phyloP scores from a whole-genome alignment of 768 basidiomycete species.

The Boletus sp. region DNA sequence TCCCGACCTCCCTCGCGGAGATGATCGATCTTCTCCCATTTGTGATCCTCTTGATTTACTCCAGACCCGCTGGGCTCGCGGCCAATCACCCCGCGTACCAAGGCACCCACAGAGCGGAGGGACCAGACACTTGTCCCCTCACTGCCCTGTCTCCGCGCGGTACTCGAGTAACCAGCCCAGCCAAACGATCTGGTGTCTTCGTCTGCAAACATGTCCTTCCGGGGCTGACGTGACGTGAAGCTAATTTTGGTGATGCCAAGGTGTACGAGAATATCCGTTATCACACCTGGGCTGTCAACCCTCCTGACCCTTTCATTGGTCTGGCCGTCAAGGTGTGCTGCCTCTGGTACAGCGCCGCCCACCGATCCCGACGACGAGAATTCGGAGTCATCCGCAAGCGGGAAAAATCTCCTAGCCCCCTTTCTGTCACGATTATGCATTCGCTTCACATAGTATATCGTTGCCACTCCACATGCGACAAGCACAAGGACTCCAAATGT shows the following conservation, averaged over 20 bases:
- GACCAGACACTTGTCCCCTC: constrained; percentile 52
- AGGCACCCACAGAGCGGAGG: constrained; percentile 38
- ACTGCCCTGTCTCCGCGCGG: constrained; percentile 37
- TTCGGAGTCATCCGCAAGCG: constrained; percentile 22
- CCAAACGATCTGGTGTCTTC: constrained; percentile 61
- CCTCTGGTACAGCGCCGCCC: constrained; percentile 5
- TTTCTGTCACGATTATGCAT: constrained; percentile 9
- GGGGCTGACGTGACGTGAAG: constrained; percentile 19
- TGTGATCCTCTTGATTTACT: constrained; percentile 10
- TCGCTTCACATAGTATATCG: constrained; percentile 45
- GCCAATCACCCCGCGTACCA: constrained; percentile 28
- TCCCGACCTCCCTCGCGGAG: constrained; percentile 13
- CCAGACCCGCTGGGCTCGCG: constrained; percentile 27
- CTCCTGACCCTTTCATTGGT: neutral
- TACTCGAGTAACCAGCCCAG: constrained; percentile 12
- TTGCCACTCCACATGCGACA: constrained; percentile 39
- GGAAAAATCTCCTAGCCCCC: constrained; percentile 12
- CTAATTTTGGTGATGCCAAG: constrained; percentile 22
- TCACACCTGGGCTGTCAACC: neutral
- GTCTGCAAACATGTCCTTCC: constrained; percentile 75
- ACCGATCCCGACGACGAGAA: constrained; percentile 5
- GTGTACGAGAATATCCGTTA: constrained; percentile 19
- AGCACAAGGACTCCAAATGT: constrained; percentile 59
- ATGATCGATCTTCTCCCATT: constrained; percentile 21
- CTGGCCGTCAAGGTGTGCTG: constrained; percentile 1